Evolutionary conservation across 495 filamentous ascomycete genomes (phyloP).

Genomic region (Neurospora sp.): DNA sequence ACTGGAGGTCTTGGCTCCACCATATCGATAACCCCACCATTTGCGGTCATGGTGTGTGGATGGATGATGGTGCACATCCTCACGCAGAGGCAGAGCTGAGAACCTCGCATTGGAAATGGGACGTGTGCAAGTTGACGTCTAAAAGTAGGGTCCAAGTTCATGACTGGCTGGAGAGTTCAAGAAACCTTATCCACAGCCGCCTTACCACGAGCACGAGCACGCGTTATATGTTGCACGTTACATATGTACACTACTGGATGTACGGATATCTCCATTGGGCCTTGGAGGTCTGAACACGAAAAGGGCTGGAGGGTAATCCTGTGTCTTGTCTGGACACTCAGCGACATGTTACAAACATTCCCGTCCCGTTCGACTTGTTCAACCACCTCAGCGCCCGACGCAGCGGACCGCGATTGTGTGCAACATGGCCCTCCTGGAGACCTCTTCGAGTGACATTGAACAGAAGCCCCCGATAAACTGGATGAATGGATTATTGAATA

Average conservation of each 20-base stretch:
- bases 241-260: neutral
- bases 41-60: neutral
- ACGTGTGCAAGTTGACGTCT: neutral
- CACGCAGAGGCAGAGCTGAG: neutral
- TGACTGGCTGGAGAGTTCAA: neutral
- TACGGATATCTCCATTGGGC: neutral
- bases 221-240: neutral
- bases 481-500: neutral
- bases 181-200: neutral
- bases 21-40: neutral
- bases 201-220: neutral
- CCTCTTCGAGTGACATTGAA: neutral
- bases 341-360: neutral
- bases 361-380: neutral
- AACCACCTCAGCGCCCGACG: neutral
- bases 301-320: neutral
- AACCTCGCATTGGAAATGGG: neutral
- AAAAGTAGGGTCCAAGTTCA: neutral
- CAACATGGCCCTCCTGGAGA: neutral
- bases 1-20: neutral
- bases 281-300: neutral
- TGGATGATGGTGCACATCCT: neutral
- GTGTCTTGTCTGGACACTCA: neutral
- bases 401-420: neutral
- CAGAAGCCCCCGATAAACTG: neutral